Evolutionary conservation across 805 yeast species (phyloP).

Genomic region (Saccharomycopsis selenospora): DNA sequence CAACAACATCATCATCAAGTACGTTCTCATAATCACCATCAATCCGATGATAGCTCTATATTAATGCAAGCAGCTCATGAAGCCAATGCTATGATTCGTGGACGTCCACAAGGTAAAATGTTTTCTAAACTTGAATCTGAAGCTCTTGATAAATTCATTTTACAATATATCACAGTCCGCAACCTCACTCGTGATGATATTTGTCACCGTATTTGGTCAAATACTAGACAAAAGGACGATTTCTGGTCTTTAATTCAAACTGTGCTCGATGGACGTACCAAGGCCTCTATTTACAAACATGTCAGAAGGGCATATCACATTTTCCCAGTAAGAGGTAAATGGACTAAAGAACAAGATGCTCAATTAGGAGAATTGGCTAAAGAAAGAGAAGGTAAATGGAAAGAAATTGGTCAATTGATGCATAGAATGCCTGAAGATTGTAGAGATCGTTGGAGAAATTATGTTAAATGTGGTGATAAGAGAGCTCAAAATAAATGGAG

Average conservation of each 20-base stretch:
- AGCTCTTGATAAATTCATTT: slow-evolving; percentile 67
- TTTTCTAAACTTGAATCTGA: slow-evolving; percentile 60
- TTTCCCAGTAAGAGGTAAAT: slow-evolving; percentile 80
- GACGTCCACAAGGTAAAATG: slow-evolving; percentile 22
- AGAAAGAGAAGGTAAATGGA: slow-evolving; percentile 81
- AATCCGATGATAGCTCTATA: slow-evolving; percentile 16
- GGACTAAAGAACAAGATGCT: slow-evolving; percentile 80
- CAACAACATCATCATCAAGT: slow-evolving; percentile 1
- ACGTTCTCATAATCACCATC: slow-evolving; percentile 7
- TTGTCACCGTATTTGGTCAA: slow-evolving; percentile 82
- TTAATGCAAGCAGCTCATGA: slow-evolving; percentile 17
- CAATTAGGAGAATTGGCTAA: slow-evolving; percentile 54
- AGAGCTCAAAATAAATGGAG: slow-evolving; percentile 80
- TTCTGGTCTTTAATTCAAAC: slow-evolving; percentile 82
- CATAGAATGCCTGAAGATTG: slow-evolving; percentile 98
- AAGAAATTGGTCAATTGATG: slow-evolving; percentile 66
- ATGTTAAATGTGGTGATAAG: slow-evolving; percentile 80
- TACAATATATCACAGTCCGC: slow-evolving; percentile 58
- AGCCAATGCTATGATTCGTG: slow-evolving; percentile 10
- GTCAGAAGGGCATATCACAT: slow-evolving; percentile 85
- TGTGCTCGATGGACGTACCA: slow-evolving; percentile 75
- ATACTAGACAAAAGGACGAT: slow-evolving; percentile 75
- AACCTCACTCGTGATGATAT: slow-evolving; percentile 58
- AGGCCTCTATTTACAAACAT: slow-evolving; percentile 89
- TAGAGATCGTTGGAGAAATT: slow-evolving; percentile 93